Percentiles rank a stretch among this genome's conserved stretches.
Evolutionary conservation across 1,284 basidiomycete species (phyloP).

Genomic region (Waitea zeae): DNA sequence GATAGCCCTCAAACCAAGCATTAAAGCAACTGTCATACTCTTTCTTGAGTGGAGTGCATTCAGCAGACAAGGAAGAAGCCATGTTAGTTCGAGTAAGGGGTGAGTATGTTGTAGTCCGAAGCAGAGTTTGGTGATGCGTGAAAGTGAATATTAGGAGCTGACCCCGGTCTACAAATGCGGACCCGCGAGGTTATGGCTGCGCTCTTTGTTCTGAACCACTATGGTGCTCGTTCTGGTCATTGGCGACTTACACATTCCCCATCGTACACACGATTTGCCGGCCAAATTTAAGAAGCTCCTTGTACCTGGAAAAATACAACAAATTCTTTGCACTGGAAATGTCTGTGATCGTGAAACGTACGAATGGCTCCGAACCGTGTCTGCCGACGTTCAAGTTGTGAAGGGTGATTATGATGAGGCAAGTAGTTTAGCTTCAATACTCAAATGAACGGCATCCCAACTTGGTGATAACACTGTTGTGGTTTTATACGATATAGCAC

Average conservation of each 20-base stretch:
- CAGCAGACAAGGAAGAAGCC: conserved; percentile 56
- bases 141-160: too few relatives aligned
- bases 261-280: conserved; percentile 78
- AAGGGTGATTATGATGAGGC: conserved; percentile 95
- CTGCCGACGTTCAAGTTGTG: conserved; percentile 87
- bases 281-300: conserved; percentile 95
- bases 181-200: too few relatives aligned
- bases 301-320: conserved; percentile 94
- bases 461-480: too few relatives aligned
- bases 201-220: too few relatives aligned
- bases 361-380: conserved; percentile 93
- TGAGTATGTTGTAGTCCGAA: too few relatives aligned
- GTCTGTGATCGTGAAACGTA: conserved; percentile 95
- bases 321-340: conserved; percentile 96
- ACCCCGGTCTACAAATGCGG: too few relatives aligned
- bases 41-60: conserved; percentile 83
- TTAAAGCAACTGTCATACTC: conserved; percentile 92
- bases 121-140: too few relatives aligned
- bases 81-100: too few relatives aligned
- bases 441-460: too few relatives aligned
- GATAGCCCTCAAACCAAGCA: conserved; percentile 89
- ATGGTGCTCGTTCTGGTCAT: conserved; percentile 87
- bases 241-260: conserved; percentile 89
- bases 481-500: conserved; percentile 6
- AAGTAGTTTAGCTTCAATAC: too few relatives aligned